Percentiles rank a stretch among this genome's conserved stretches.
These are phyloP conservation scores for Scleromitrula shiraiana DNA, from an alignment of 2,329 filamentous ascomycete genomes.

Conservation along the genomic window DNA sequence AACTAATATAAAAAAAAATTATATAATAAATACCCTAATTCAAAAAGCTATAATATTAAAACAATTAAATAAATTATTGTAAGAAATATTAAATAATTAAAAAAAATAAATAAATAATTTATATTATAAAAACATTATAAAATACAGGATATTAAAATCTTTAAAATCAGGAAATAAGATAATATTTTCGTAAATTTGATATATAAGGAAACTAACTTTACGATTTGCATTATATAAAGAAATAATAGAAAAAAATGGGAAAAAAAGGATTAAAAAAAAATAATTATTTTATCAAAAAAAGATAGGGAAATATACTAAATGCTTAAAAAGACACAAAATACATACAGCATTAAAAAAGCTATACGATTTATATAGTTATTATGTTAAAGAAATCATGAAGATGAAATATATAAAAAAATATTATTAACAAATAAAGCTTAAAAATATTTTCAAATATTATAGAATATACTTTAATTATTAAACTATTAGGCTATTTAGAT, in stretches of 20 bases:
- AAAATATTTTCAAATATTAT: not conserved
- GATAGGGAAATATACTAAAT: not conserved
- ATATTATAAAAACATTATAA: not conserved
- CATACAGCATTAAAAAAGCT: not conserved
- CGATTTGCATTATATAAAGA: not conserved
- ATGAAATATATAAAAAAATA: not conserved
- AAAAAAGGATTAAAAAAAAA: not conserved
- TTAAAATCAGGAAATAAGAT: not conserved
- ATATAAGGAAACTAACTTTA: not conserved
- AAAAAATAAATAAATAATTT: not conserved
- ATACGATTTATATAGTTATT: not conserved
- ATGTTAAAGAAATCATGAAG: not conserved
- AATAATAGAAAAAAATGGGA: not conserved
- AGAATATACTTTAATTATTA: not conserved
- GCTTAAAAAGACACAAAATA: not conserved
- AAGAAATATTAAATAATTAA: not conserved
- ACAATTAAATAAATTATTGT: too few relatives aligned
- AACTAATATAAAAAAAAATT: not conserved
- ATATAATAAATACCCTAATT: not conserved
- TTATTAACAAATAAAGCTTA: not conserved
- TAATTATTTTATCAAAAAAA: not conserved
- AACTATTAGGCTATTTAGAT: not conserved
- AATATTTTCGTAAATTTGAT: not conserved
- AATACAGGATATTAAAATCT: not conserved
- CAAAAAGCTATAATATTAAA: not conserved